These are phyloP conservation scores for Hyaloscypha bicolor DNA, from an alignment of 495 filamentous ascomycete species.

Conservation along the genomic window DNA sequence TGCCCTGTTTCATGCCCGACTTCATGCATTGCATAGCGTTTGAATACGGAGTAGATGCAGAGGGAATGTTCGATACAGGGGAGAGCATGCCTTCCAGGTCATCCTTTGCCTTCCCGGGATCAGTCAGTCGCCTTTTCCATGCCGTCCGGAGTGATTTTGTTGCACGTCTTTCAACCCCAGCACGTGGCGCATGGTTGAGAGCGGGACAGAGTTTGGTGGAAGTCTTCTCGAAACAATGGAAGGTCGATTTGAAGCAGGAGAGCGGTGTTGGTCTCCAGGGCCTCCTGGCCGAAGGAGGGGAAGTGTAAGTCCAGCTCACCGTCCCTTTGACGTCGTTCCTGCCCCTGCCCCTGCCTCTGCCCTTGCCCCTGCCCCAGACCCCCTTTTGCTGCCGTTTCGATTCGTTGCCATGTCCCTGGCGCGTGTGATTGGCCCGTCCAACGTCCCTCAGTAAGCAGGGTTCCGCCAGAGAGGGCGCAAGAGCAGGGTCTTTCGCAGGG, in stretches of 20 bases:
- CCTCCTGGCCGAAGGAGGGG: neutral
- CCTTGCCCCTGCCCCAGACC: neutral
- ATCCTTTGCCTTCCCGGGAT: neutral
- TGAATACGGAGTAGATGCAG: neutral
- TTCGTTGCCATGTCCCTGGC: neutral
- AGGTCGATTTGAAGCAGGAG: neutral
- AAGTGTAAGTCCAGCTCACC: neutral
- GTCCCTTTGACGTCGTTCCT: neutral
- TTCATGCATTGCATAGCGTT: neutral
- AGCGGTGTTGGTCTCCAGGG: neutral
- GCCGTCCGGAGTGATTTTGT: neutral
- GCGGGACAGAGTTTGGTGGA: neutral
- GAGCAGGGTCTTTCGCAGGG: neutral
- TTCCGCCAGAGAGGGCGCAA: neutral
- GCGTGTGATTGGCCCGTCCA: neutral
- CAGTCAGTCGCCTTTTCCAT: neutral
- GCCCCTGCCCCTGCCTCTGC: neutral
- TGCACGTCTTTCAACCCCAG: neutral
- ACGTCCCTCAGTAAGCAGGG: neutral
- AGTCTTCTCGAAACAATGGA: neutral
- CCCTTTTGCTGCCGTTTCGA: neutral
- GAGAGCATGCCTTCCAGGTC: neutral
- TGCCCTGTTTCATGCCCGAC: neutral
- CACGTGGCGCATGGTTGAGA: neutral
- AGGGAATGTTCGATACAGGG: neutral